Evolutionary conservation across 768 basidiomycete genomes (phyloP).

Genomic region (Stropharia rugosoannulata): DNA sequence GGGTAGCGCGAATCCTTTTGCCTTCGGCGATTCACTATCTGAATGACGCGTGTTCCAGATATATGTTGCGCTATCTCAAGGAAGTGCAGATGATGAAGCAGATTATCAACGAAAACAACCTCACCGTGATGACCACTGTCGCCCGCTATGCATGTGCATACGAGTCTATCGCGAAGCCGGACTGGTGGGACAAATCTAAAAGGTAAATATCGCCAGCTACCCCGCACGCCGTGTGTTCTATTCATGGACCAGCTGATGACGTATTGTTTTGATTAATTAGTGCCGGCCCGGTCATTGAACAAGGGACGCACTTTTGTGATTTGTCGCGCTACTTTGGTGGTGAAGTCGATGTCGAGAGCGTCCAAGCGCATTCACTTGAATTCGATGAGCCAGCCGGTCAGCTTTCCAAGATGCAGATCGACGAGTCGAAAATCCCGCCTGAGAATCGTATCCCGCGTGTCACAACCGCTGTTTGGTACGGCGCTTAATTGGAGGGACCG

Average conservation of each 20-base stretch:
- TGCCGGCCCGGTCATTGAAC: conserved; percentile 82
- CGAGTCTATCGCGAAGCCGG: conserved; percentile 72
- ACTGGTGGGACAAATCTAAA: conserved; percentile 95
- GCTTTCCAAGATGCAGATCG: conserved; percentile 76
- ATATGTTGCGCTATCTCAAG: conserved; percentile 92
- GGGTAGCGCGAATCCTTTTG: conserved; percentile 50
- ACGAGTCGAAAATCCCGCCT: conserved; percentile 81
- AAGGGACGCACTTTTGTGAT: conserved; percentile 97
- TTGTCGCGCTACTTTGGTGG: conserved; percentile 97
- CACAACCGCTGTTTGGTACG: conserved; percentile 87
- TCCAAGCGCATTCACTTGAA: conserved; percentile 86
- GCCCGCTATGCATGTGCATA: conserved; percentile 94
- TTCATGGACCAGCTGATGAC: conserved; percentile 1
- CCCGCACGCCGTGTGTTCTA: not conserved
- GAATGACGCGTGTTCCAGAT: conserved; percentile 40
- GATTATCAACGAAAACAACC: conserved; percentile 90
- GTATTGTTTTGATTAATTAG: conserved; percentile 30
- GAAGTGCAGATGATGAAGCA: conserved; percentile 97
- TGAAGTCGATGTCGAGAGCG: conserved; percentile 82
- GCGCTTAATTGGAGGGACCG: not conserved
- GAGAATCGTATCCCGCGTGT: conserved; percentile 94
- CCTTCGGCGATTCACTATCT: not conserved
- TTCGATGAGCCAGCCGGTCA: conserved; percentile 89
- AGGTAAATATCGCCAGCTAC: conserved; percentile 39
- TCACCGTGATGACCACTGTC: conserved; percentile 94